Evolutionary conservation across 139 green algal species (phyloP).

Genomic region (Chloropicon primus): DNA sequence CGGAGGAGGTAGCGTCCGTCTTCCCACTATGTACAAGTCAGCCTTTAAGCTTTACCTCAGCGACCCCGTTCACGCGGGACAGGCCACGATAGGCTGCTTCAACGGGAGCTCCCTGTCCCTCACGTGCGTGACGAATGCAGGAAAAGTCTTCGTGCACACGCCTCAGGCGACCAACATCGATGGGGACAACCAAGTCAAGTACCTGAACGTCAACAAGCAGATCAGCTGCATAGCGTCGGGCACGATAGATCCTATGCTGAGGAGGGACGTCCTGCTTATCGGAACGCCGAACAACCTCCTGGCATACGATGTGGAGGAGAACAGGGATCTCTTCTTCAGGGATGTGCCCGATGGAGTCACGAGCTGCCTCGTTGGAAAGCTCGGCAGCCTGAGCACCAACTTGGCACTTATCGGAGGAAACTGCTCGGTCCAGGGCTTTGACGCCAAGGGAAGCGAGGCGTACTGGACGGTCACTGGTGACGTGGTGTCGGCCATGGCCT

Average conservation of each 20-base stretch:
- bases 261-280: conserved; percentile 45
- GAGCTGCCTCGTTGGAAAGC: neutral
- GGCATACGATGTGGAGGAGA: conserved; percentile 46
- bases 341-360: conserved; percentile 23
- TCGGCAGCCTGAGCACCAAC: neutral
- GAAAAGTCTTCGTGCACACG: conserved; percentile 57
- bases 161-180: conserved; percentile 29
- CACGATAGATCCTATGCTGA: neutral
- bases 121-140: conserved; percentile 37
- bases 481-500: conserved; percentile 42
- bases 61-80: conserved; percentile 10
- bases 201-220: conserved; percentile 59
- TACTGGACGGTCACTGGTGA: conserved; percentile 58
- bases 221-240: conserved; percentile 33
- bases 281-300: conserved; percentile 35
- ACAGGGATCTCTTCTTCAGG: conserved; percentile 59
- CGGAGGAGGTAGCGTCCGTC: neutral
- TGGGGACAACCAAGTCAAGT: conserved; percentile 19
- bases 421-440: conserved; percentile 46
- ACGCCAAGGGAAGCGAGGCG: conserved; percentile 34
- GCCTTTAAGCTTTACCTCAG: neutral
- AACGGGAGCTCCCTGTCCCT: conserved; percentile 35
- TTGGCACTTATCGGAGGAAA: conserved; percentile 50
- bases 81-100: conserved; percentile 37
- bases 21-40: neutral